Base-by-base conservation (phyloP, 169 alveolate species). In the Cryptosporidium sp. region DNA sequence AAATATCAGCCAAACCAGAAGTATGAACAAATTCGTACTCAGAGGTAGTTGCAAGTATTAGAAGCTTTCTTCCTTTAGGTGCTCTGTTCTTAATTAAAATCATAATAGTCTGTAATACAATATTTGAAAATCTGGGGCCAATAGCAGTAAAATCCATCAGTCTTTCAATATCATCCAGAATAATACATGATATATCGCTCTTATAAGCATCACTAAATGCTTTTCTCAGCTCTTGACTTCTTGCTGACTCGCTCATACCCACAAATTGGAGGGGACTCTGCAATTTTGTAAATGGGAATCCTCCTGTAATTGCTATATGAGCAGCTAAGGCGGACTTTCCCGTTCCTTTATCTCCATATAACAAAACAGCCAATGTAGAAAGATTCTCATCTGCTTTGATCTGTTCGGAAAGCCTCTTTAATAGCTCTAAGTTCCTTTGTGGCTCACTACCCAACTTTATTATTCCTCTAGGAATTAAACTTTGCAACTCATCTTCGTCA, bases 301-400 rank as follows among this genome's bases (percentile, higher is more conserved):
- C 96, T 65, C 99, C 96, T 23, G 95, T 95, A 62, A 95, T 86
- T 26, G 99, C 99, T 23, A 96, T 85, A 70, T 97, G 94, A 2
- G 99, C 99, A 7, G 99, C 99, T 65, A 98, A 86, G 9, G 99
- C 99, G 4, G 99, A 97, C 92, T 98, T 98, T 8, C 99, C 99
- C 75, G 97, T 91, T 0, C 99, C 99, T 23, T 94, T 93, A 26
- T 94, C 96, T 21, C 99, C 99, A 93, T 97, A 98, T 39, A 98
- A 91, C 84, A 98, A 93, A 16, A 97, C 95, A 53, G 99, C 94
- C 85, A 97, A 94, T 29, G 92, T 93, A 70, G 85, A 86, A 58
- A 91, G 70, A 68, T 91, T 56, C 69, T 85, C 87, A 75, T 65
- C 86, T 16, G 80, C 39, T 35, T 85, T 85, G 69, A 85, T 68